Base-by-base conservation (phyloP, 345 rosid genomes). In the Bruguiera gymnorhiza region DNA sequence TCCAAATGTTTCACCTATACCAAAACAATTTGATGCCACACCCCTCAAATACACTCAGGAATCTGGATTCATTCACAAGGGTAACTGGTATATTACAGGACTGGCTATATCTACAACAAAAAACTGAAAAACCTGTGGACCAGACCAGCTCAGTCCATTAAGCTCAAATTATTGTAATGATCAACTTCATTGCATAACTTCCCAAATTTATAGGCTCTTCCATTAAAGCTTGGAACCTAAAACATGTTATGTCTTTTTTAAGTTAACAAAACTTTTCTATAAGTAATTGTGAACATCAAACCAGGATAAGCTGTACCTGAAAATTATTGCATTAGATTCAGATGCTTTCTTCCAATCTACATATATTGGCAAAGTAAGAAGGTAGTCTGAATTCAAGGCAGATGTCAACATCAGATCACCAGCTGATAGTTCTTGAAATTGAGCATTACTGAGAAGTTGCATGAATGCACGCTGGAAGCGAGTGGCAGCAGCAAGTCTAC, bases 281-380 rank as follows among this genome's bases (percentile, higher is more conserved):
- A 56, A 23, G 29, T 3, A 23, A 56, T 23, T 15, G 16, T 6
- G 29, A 56, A 56, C 30, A 56, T 21, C 11, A 27, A 56, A 56
- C 29, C 29, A 55, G 29, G 6, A 56, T 5, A 56, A 56, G 60
- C 60, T 8, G 30, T 68, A 91, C 98, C 97, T 89, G 81, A 89
- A 94, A 59, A 94, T 90, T 70, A 91, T 91, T 27, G 95, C 86
- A 84, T 94, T 89, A 63, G 98, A 89, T 76, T 89, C 86, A 23
- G 92, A 86, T 6, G 97, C 86, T 76, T 76, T 89, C 79, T 88
- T 88, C 98, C 98, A 94, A 71, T 91, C 98, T 69, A 94, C 93
- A 67, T 79, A 89, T 34, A 94, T 80, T 52, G 97, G 98, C 83
- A 94, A 82, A 30, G 90, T 94, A 70, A 94, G 95, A 72, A 94